A percentile compares a stretch with the other conserved stretches of the same genome.
Conservation (phyloP, 176 grass and related monocot species). For the Avena eriantha region DNA sequence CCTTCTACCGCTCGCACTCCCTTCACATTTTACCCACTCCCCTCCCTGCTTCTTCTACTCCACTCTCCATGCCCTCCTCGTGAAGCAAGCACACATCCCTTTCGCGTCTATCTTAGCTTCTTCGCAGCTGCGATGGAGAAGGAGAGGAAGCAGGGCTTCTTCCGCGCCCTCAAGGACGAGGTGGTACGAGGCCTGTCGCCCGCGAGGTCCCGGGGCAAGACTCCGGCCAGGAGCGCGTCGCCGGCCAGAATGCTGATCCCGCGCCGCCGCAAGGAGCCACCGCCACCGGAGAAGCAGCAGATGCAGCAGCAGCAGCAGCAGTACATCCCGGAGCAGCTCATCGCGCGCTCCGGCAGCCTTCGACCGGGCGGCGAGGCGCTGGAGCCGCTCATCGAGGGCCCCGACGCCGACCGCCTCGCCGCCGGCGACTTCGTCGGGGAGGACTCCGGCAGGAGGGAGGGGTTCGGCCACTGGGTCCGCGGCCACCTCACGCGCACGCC, state of each 20-base stretch:
- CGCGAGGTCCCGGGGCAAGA: conserved; percentile 56
- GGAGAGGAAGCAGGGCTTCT: conserved; percentile 86
- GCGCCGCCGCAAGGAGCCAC: conserved; percentile 56
- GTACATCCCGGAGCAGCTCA: conserved; percentile 58
- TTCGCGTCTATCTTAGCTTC: not conserved
- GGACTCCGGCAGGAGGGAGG: conserved; percentile 51
- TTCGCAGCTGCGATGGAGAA: conserved; percentile 57
- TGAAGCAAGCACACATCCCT: conserved; percentile 35
- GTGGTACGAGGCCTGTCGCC: conserved; percentile 74
- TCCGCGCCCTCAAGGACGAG: conserved; percentile 71
- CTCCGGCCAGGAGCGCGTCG: conserved; percentile 59
- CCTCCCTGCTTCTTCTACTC: conserved; percentile 43
- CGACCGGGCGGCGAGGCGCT: conserved; percentile 66
- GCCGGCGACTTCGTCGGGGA: conserved; percentile 42
- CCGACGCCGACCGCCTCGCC: conserved; percentile 59
- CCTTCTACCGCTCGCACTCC: conserved; percentile 39
- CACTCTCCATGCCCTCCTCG: conserved; percentile 46
- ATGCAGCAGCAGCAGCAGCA: not conserved
- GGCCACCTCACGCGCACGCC: conserved; percentile 68
- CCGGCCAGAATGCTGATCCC: conserved; percentile 57
- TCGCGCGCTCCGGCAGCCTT: conserved; percentile 69
- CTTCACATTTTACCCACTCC: conserved; percentile 9
- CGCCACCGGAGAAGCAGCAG: conserved; percentile 50
- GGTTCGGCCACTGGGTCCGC: conserved; percentile 74
- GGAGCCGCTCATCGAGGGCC: conserved; percentile 79